A percentile compares a stretch with the other conserved stretches of the same genome.
These are phyloP conservation scores for Ogataea pini DNA, from an alignment of 805 yeast genomes.

Conservation along the genomic window DNA sequence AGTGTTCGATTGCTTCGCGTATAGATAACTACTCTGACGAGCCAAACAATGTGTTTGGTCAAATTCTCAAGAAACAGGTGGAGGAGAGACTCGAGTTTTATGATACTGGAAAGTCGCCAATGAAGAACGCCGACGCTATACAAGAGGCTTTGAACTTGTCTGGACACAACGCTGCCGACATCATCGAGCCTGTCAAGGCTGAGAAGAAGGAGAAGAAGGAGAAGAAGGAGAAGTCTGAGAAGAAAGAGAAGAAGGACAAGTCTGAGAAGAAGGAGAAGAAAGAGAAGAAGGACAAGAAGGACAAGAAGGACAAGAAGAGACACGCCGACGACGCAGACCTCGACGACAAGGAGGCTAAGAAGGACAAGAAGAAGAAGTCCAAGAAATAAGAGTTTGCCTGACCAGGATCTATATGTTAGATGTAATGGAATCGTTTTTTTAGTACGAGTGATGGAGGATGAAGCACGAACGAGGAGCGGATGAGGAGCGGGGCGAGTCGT, in stretches of 20 bases:
- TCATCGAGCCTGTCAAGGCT: conserved; percentile 35
- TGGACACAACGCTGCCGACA: conserved; percentile 37
- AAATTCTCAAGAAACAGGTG: conserved; percentile 90
- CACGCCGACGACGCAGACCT: conserved; percentile 19
- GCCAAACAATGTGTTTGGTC: conserved; percentile 88
- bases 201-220: conserved; percentile 43
- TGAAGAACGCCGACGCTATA: conserved; percentile 94
- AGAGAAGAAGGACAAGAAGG: conserved; percentile 38
- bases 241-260: conserved; percentile 33
- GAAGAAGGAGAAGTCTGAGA: conserved; percentile 47
- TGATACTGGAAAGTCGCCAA: conserved; percentile 95
- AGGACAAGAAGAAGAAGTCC: conserved; percentile 32
- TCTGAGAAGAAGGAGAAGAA: conserved; percentile 38
- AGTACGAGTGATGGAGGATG: not conserved
- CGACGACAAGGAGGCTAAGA: conserved; percentile 20
- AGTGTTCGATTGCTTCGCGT: conserved; percentile 98
- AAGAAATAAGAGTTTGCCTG: conserved; percentile 32
- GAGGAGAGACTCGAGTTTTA: conserved; percentile 96
- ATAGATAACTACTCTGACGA: conserved; percentile 96
- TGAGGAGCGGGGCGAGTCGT: too few relatives aligned
- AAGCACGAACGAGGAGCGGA: too few relatives aligned
- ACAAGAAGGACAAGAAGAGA: conserved; percentile 35
- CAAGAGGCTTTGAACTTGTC: conserved; percentile 80
- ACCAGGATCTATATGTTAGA: not conserved
- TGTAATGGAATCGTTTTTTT: conserved; percentile 5